These are phyloP conservation scores for Cordyceps pruinosa DNA, from an alignment of 2,329 filamentous ascomycete genomes.

Conservation along the genomic window DNA sequence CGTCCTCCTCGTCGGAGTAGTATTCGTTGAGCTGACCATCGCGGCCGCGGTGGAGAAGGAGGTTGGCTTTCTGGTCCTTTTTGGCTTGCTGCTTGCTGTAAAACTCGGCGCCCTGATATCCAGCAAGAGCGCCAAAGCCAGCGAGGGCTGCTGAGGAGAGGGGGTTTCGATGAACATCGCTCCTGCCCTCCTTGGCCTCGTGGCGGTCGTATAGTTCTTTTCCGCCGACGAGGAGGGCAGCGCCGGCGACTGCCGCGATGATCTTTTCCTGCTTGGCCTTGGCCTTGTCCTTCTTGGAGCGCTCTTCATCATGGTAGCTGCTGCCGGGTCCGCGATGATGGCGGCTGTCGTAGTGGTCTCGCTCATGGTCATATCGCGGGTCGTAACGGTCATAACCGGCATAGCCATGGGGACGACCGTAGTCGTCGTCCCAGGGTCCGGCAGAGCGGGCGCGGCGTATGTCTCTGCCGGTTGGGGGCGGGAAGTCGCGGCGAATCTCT, in stretches of 20 bases:
- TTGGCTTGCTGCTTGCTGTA: constrained; percentile 56
- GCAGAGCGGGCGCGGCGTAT: constrained; percentile 57
- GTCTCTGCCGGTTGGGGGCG: constrained; percentile 54
- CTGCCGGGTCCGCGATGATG: constrained; percentile 41
- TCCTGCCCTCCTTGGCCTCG: constrained; percentile 46
- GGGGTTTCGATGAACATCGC: constrained; percentile 49
- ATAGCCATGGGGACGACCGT: constrained; percentile 38
- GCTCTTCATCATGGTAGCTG: constrained; percentile 52
- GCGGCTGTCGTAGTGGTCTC: constrained; percentile 34
- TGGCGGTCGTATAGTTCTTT: constrained; percentile 61
- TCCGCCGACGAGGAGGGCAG: constrained; percentile 56
- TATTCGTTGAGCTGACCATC: constrained; percentile 47
- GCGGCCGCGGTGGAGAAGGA: constrained; percentile 46
- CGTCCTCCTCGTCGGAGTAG: constrained; percentile 51
- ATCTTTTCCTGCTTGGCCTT: constrained; percentile 60
- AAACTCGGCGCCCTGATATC: constrained; percentile 55
- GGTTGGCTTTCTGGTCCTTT: constrained; percentile 48
- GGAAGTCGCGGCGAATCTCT: constrained; percentile 78
- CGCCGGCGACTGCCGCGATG: constrained; percentile 57
- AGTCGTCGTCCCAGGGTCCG: constrained; percentile 51
- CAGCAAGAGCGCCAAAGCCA: constrained; percentile 57
- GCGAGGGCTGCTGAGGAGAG: constrained; percentile 55
- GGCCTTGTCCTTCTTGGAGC: constrained; percentile 40
- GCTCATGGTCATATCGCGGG: constrained; percentile 28
- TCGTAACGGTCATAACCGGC: constrained; percentile 38